These are phyloP conservation scores for Saccharomycopsis microspora DNA, from an alignment of 805 yeast species.

Conservation along the genomic window DNA sequence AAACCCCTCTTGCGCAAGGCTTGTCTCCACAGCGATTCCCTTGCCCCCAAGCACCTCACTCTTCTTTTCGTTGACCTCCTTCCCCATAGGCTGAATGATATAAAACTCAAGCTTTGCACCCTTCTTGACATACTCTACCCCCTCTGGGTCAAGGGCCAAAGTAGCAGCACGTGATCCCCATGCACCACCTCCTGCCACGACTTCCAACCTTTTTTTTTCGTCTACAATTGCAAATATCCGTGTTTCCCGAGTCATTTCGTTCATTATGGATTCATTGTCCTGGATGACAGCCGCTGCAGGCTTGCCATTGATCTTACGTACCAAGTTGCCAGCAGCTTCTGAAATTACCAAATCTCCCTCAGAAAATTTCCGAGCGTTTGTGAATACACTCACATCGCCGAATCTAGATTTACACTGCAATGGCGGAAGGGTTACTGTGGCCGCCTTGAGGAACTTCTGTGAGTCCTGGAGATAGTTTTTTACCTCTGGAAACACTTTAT, in stretches of 20 bases:
- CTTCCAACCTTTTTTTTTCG: slow-evolving; percentile 23
- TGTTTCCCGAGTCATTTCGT: slow-evolving; percentile 9
- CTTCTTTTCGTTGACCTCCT: background rate
- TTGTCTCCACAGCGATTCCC: slow-evolving; percentile 4
- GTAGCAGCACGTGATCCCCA: slow-evolving; percentile 38
- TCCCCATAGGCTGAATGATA: background rate
- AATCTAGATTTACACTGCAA: background rate
- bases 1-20: background rate
- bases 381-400: background rate
- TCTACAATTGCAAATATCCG: slow-evolving; percentile 7
- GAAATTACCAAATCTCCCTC: slow-evolving; percentile 4
- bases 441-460: slow-evolving; percentile 2
- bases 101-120: slow-evolving; percentile 8
- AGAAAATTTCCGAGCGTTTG: background rate
- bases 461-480: slow-evolving; percentile 3
- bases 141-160: slow-evolving; percentile 32
- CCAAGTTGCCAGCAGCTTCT: slow-evolving; percentile 11
- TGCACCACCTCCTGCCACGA: slow-evolving; percentile 41
- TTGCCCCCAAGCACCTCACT: background rate
- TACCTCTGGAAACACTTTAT: slow-evolving; percentile 1
- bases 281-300: slow-evolving; percentile 15
- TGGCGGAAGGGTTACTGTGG: slow-evolving; percentile 3
- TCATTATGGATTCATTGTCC: slow-evolving; percentile 8
- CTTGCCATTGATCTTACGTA: slow-evolving; percentile 7
- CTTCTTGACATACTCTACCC: slow-evolving; percentile 17